Base-by-base conservation (phyloP, 1,284 basidiomycete genomes). In the Erythrobasidium hasegawianum region DNA sequence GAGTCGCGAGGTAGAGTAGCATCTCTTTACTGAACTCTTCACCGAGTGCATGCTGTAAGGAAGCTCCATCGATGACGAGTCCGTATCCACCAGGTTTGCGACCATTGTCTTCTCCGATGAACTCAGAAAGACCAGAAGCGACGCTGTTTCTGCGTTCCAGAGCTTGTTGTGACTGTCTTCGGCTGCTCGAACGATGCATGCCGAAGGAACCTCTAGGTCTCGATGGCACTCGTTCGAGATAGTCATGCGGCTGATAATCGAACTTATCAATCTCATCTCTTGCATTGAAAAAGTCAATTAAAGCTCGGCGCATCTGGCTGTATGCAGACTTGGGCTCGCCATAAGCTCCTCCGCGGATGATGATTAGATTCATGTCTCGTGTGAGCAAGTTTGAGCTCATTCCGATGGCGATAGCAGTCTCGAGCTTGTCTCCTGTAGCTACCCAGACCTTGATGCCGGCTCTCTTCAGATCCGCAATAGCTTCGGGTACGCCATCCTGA, bases 401-500 rank as follows among this genome's bases (percentile, higher is more conserved):
- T 2, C 94, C 95, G 73, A 99, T 99, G 39, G 96, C 87, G 59
- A 96, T 91, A 29, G 96, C 95, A 39, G 95, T 98, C 79, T 98
- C 95, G 45, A 98, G 85, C 80, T 98, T 98, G 81, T 99, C 96
- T 54, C 96, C 96, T 0, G 96, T 99, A 4, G 92, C 89, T 20
- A 99, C 95, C 96, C 96, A 99, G 68, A 99, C 73, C 78, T 97
- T 98, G 81, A 98, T 97, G 0, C 96, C 96, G 0, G 96, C 96
- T 22, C 86, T 83, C 81, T 97, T 98, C 33, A 99, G 83, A 76
- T 97, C 93, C 3, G 89, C 90, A 72, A 98, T 97, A 2, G 93
- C 85, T 76, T 97, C 93, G 1, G 96, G 95, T 0, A 98, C 96
- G 59, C 95, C 96, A 75, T 99, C 95, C 78, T 99, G 96, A 14